phyloP scores from a whole-genome alignment of 176 grass and related monocot species.

The Musa beccarii region DNA sequence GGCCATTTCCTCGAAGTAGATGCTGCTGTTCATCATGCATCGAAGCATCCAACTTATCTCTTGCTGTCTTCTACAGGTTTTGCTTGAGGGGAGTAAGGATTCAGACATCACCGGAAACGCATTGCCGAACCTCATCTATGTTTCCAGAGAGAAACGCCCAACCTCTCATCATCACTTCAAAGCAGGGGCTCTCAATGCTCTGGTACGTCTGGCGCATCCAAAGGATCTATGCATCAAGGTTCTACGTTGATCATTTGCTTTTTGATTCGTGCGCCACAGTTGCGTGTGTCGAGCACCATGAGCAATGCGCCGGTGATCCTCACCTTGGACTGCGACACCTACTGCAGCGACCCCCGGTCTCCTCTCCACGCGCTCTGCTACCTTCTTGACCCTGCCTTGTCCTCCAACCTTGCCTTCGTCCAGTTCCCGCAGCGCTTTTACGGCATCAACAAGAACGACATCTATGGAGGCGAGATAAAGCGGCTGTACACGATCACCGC shows the following conservation, averaged over 20 bases:
- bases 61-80: conserved; percentile 6
- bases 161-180: conserved; percentile 37
- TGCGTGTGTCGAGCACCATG: conserved; percentile 26
- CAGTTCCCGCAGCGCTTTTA: conserved; percentile 41
- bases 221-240: not conserved
- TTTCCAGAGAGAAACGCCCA: conserved; percentile 38
- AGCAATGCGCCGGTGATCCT: conserved; percentile 33
- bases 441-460: conserved; percentile 30
- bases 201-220: conserved; percentile 15
- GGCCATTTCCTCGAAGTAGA: too few relatives aligned
- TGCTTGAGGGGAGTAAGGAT: conserved; percentile 29
- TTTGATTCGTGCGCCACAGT: not conserved
- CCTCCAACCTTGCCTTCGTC: conserved; percentile 24
- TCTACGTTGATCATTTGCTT: too few relatives aligned
- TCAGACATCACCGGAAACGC: conserved; percentile 21
- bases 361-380: conserved; percentile 31
- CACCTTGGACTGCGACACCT: conserved; percentile 39
- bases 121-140: conserved; percentile 33
- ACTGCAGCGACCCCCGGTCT: conserved; percentile 27
- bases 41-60: too few relatives aligned
- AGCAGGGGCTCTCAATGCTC: conserved; percentile 37
- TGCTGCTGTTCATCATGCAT: too few relatives aligned
- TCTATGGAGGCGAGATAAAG: conserved; percentile 20
- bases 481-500: conserved; percentile 7
- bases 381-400: conserved; percentile 23